Conservation (phyloP, 257 asterid species). For the Plectranthus barbatus region DNA sequence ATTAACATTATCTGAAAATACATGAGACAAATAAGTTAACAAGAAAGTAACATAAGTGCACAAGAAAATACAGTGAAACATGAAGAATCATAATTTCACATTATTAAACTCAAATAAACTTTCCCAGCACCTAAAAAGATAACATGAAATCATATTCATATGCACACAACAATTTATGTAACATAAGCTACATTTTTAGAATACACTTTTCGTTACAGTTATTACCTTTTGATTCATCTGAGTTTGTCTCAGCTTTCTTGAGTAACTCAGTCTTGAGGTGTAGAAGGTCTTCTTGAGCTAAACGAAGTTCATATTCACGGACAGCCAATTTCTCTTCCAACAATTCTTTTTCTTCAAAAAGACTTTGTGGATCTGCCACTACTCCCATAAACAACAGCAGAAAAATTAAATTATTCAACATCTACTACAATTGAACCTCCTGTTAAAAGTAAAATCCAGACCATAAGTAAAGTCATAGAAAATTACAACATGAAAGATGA, state of each 20-base stretch:
- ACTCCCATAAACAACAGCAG: constrained; percentile 24
- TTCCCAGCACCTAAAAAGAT: constrained; percentile 1
- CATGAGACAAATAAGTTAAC: constrained; percentile 20
- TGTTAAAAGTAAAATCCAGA: constrained; percentile 1
- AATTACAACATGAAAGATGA: constrained; percentile 2
- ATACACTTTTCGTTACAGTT: constrained; percentile 1
- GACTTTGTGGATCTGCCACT: constrained; percentile 92
- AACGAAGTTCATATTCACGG: constrained; percentile 87
- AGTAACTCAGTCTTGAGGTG: constrained; percentile 69
- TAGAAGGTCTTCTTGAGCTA: constrained; percentile 81
- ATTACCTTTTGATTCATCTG: constrained; percentile 45
- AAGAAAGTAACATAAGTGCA: constrained; percentile 10
- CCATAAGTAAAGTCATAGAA: not conserved
- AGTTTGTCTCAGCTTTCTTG: constrained; percentile 43
- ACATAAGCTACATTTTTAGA: not conserved
- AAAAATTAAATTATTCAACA: not conserved
- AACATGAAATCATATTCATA: not conserved
- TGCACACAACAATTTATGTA: constrained; percentile 4
- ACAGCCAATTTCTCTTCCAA: constrained; percentile 88
- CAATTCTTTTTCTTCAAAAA: constrained; percentile 79
- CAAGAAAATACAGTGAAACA: not conserved
- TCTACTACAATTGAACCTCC: constrained; percentile 1
- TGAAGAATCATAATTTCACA: constrained; percentile 6
- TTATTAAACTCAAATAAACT: constrained; percentile 12
- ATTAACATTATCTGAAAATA: constrained; percentile 43